These are phyloP conservation scores for Suaeda aralocaspica DNA, from an alignment of 148 eudicot species.

Conservation along the genomic window DNA sequence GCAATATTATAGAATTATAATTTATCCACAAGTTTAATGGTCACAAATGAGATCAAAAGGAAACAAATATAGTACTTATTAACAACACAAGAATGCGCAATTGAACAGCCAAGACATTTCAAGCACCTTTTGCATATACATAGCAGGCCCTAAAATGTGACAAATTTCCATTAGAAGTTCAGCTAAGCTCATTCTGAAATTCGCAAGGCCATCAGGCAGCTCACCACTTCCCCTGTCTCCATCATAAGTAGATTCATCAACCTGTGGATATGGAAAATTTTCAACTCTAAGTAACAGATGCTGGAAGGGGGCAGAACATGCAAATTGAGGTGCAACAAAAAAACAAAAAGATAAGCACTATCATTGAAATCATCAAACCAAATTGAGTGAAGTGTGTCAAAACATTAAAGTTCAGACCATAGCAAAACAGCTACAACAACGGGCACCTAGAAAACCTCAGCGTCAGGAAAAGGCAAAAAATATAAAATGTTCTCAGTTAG, in stretches of 20 bases:
- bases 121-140: slow-evolving; percentile 68
- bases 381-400: not conserved
- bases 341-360: not conserved
- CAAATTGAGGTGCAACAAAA: not conserved
- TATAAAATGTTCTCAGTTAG: not conserved
- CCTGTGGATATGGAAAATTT: slow-evolving; percentile 36
- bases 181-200: slow-evolving; percentile 73
- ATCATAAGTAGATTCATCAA: slow-evolving; percentile 59
- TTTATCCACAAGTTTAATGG: too few species aligned
- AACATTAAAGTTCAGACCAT: not conserved
- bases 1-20: too few species aligned
- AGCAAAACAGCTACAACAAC: not conserved
- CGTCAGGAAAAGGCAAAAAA: not conserved
- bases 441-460: not conserved
- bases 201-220: slow-evolving; percentile 79
- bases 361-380: not conserved
- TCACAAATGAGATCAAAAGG: not conserved
- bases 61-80: not conserved
- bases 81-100: not conserved
- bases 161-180: slow-evolving; percentile 93
- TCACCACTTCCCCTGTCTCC: slow-evolving; percentile 52
- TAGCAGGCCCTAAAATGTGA: slow-evolving; percentile 59
- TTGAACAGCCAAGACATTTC: not conserved
- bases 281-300: not conserved
- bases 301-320: not conserved